These are phyloP conservation scores for Liquidambar formosana DNA, from an alignment of 164 flowering plant species.

Conservation along the genomic window DNA sequence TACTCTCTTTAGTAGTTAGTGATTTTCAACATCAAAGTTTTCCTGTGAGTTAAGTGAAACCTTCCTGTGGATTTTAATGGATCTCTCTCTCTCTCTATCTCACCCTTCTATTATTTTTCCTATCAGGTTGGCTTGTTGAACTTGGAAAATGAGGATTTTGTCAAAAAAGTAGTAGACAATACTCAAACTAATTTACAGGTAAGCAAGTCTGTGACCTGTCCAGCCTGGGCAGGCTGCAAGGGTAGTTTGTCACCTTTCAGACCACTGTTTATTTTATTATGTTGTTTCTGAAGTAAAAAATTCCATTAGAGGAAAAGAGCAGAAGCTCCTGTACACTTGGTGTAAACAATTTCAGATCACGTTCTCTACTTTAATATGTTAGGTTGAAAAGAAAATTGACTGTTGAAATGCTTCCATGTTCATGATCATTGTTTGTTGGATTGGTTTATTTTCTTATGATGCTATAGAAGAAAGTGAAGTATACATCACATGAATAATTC, in stretches of 20 bases:
- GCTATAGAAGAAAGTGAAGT: no score
- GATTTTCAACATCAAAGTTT: not conserved
- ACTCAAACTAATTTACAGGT: slow-evolving; percentile 80
- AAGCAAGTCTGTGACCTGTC: slow-evolving; percentile 15
- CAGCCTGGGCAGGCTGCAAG: not conserved
- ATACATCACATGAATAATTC: no score
- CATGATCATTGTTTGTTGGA: no score
- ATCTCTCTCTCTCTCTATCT: slow-evolving; percentile 9
- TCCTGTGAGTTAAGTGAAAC: not conserved
- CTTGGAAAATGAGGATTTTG: slow-evolving; percentile 85
- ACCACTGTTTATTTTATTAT: no score
- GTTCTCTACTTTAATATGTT: not conserved
- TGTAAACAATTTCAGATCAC: no score
- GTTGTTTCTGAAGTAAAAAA: no score
- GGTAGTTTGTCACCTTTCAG: not conserved
- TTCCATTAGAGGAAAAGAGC: no score
- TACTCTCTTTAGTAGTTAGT: not conserved
- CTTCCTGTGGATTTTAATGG: not conserved
- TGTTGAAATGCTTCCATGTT: no score
- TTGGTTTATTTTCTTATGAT: no score
- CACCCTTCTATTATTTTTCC: not conserved
- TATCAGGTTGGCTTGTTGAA: slow-evolving; percentile 83
- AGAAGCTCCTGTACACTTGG: no score
- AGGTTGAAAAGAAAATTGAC: no score
- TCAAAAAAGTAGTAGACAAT: slow-evolving; percentile 54